Base-by-base conservation (phyloP, 2,329 filamentous ascomycete species). In the Graphium sp. region DNA sequence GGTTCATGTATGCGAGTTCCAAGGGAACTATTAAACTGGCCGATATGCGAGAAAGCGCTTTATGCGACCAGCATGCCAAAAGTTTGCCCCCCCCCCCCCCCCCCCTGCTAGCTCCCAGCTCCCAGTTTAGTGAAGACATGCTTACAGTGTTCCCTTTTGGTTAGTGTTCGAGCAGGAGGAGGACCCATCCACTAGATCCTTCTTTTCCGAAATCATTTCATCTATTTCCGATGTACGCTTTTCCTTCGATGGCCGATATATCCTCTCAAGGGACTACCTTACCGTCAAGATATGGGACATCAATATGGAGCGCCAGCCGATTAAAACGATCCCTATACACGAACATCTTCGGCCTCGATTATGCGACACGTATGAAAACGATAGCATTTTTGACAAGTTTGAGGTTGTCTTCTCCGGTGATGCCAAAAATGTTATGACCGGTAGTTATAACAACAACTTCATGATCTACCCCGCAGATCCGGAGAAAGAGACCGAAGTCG, bases 271-370 rank as follows among this genome's bases (percentile, higher is more conserved):
- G 46, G 89, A 98, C 58, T 98, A 98, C 52, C 63, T 98, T 34
- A 98, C 89, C 0, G 89, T 98, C 49, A 98, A 98, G 64, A 95
- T 98, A 43, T 98, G 89, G 89, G 89, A 98, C 51, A 85, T 98
- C 41, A 93, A 92, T 55, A 98, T 95, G 89, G 89, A 98, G 56
- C 74, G 83, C 37, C 83, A 92, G 45, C 89, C 89, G 1, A 71
- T 98, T 45, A 98, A 98, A 67, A 95, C 87, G 9, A 98, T 98
- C 45, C 89, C 89, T 2, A 95, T 98, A 40, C 89, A 98, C 52
- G 89, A 98, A 49, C 89, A 98, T 48, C 70, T 98, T 27, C 74
- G 89, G 41, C 89, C 89, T 14, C 74, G 85, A 36, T 66, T 98
- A 32, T 98, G 89, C 54, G 89, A 98, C 48, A 98, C 89, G 3